A percentile compares a stretch with the other conserved stretches of the same genome.
These are phyloP conservation scores for Phyllosticta paracitricarpa DNA, from an alignment of 2,329 filamentous ascomycete species.

Conservation along the genomic window DNA sequence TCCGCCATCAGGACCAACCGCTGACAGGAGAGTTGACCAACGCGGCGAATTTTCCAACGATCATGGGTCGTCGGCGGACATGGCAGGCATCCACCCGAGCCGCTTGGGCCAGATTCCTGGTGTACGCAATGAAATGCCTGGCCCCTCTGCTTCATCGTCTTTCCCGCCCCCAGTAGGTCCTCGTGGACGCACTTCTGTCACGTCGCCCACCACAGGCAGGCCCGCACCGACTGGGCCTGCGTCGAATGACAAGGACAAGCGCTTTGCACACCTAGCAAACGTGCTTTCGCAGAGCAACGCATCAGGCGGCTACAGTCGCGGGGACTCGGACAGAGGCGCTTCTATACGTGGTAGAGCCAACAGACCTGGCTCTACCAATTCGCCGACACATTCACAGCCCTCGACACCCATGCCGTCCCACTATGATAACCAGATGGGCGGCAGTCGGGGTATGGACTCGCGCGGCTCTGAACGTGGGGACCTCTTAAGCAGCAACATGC, in stretches of 20 bases:
- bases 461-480: slow-evolving; percentile 12
- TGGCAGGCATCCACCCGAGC: slow-evolving; percentile 44
- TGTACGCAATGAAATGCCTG: slow-evolving; percentile 22
- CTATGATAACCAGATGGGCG: slow-evolving; percentile 15
- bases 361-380: slow-evolving; percentile 12
- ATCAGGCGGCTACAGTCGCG: slow-evolving; percentile 7
- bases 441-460: not conserved
- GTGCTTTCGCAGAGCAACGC: slow-evolving; percentile 5
- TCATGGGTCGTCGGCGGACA: slow-evolving; percentile 23
- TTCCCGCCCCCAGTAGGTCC: slow-evolving; percentile 21
- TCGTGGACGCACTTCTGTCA: slow-evolving; percentile 14
- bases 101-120: slow-evolving; percentile 36
- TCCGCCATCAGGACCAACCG: slow-evolving; percentile 17
- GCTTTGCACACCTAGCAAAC: slow-evolving; percentile 8
- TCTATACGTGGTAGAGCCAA: slow-evolving; percentile 19
- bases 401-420: slow-evolving; percentile 17
- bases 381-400: slow-evolving; percentile 15
- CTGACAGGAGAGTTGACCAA: slow-evolving; percentile 10
- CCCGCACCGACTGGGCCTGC: slow-evolving; percentile 25
- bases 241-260: slow-evolving; percentile 13
- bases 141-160: not conserved
- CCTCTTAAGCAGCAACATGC: not conserved
- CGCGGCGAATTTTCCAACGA: slow-evolving; percentile 12
- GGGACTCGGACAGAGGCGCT: slow-evolving; percentile 15
- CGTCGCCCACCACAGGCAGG: slow-evolving; percentile 20